Evolutionary conservation across 345 rosid species (phyloP), one percentile per base, ranked within the genome.

Genomic region (Hypericum perforatum): DNA sequence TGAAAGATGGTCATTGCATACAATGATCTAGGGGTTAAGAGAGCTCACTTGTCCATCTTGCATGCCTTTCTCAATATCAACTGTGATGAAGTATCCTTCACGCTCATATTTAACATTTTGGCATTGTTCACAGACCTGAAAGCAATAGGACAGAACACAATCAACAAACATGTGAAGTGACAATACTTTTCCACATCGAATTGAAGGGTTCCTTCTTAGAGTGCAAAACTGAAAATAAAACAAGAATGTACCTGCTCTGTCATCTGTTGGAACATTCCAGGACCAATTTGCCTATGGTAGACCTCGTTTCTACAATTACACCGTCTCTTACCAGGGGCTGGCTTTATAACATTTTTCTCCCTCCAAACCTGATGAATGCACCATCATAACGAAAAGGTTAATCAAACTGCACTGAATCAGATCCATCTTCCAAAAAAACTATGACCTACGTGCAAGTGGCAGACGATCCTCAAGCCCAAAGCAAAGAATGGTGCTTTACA

Each of bases 201-300:
- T 4, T 22, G 46, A 38, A 41, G 38, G 40, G 40, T 43, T 41
- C 16, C 42, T 37, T 9, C 53, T 41, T 2, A 13, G 29, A 45
- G 36, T 37, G 39, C 2, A 32, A n/a, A n/a, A n/a, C n/a, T n/a
- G n/a, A n/a, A n/a, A 14, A 37, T 41, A 12, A 45, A 16, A 15
- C 6, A 9, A 52, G 38, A 41, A 0, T 10, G 39, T 66, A 87
- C 99, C 97, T 84, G 84, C 59, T 94, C 95, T 22, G 97, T 89
- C 97, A 89, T 94, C 73, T 94, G 99, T 64, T 94, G 99, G 74
- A 86, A 94, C 97, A 94, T 94, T 57, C 99, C 97, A 5, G 99
- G 99, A 71, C 97, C 99, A 68, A 94, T 84, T 78, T 94, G 99
- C 73, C 74, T 84, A 74, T 89, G 99, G 56, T 89, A 89, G 57